These are phyloP conservation scores for Sporothrix sp. DNA, from an alignment of 2,329 filamentous ascomycete genomes.

Conservation along the genomic window DNA sequence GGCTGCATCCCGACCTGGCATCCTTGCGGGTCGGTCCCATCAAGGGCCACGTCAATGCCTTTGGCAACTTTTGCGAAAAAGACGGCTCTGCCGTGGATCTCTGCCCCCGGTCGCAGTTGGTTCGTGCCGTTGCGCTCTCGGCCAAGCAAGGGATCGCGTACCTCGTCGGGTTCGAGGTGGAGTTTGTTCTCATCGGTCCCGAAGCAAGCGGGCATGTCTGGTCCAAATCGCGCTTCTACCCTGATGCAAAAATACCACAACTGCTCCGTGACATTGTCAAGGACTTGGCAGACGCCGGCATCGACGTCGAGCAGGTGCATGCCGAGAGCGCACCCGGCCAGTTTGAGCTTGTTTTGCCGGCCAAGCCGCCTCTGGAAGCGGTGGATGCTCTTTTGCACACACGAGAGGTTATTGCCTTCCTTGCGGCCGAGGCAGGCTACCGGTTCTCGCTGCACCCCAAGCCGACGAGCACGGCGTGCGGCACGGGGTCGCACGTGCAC, in stretches of 20 bases:
- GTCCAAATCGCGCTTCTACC: conserved; percentile 55
- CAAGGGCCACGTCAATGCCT: conserved; percentile 53
- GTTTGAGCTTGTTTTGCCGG: conserved; percentile 65
- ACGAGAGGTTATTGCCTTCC: conserved; percentile 56
- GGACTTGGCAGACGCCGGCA: conserved; percentile 49
- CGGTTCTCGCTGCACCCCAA: conserved; percentile 67
- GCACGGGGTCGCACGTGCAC: conserved; percentile 61
- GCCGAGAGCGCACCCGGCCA: conserved; percentile 64
- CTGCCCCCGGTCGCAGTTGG: conserved; percentile 59
- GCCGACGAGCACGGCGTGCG: conserved; percentile 47
- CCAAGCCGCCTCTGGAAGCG: conserved; percentile 52
- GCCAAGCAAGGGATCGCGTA: conserved; percentile 45
- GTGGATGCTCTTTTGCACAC: conserved; percentile 64
- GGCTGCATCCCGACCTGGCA: conserved; percentile 54
- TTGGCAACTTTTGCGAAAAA: conserved; percentile 54
- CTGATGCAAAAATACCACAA: conserved; percentile 44
- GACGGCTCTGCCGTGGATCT: conserved; percentile 39
- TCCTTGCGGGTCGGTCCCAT: conserved; percentile 51
- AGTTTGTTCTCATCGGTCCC: conserved; percentile 68
- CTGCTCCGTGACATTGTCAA: conserved; percentile 58
- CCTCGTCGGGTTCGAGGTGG: conserved; percentile 70
- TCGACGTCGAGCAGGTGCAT: conserved; percentile 64
- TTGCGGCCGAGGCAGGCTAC: conserved; percentile 52
- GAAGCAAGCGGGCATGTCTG: conserved; percentile 63
- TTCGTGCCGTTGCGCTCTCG: conserved; percentile 43